phyloP scores from a whole-genome alignment of 2,329 filamentous ascomycete genomes.

The Raffaelea albimanens region DNA sequence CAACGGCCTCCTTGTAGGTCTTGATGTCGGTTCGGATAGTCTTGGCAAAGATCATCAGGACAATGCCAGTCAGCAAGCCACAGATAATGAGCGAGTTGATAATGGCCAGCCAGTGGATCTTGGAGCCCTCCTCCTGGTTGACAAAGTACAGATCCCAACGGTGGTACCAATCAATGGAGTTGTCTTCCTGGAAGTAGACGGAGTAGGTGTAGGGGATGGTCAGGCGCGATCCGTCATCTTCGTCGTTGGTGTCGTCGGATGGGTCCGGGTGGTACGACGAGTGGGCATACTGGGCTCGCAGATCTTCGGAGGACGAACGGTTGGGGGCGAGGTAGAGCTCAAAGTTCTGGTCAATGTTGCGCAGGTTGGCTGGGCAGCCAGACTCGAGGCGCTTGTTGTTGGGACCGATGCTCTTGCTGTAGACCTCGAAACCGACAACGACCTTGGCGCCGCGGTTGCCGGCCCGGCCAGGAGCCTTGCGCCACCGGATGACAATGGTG shows the following conservation, averaged over 20 bases:
- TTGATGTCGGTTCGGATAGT: constrained; percentile 75
- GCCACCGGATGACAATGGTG: constrained; percentile 73
- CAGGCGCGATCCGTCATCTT: constrained; percentile 55
- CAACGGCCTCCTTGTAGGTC: constrained; percentile 53
- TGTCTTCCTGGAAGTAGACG: constrained; percentile 80
- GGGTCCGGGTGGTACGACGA: constrained; percentile 50
- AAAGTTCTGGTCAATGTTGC: constrained; percentile 53
- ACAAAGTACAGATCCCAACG: constrained; percentile 88
- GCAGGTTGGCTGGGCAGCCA: constrained; percentile 60
- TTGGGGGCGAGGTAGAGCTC: constrained; percentile 61
- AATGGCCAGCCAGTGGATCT: constrained; percentile 82
- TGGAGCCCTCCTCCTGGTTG: constrained; percentile 72
- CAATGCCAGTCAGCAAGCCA: constrained; percentile 65
- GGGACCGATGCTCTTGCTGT: constrained; percentile 70
- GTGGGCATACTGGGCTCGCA: constrained; percentile 36
- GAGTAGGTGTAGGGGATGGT: constrained; percentile 81
- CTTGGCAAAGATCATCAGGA: constrained; percentile 70
- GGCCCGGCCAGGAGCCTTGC: constrained; percentile 57
- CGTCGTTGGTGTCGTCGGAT: constrained; percentile 43
- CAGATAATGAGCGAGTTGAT: constrained; percentile 80
- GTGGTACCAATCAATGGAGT: constrained; percentile 69
- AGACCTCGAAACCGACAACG: constrained; percentile 83
- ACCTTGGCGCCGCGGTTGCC: constrained; percentile 66
- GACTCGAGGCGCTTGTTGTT: constrained; percentile 47
- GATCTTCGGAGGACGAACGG: constrained; percentile 39